Percentiles rank a stretch among this genome's conserved stretches.
Evolutionary conservation across 2,329 filamentous ascomycete genomes (phyloP).

Genomic region (Trichothecium sympodiale): DNA sequence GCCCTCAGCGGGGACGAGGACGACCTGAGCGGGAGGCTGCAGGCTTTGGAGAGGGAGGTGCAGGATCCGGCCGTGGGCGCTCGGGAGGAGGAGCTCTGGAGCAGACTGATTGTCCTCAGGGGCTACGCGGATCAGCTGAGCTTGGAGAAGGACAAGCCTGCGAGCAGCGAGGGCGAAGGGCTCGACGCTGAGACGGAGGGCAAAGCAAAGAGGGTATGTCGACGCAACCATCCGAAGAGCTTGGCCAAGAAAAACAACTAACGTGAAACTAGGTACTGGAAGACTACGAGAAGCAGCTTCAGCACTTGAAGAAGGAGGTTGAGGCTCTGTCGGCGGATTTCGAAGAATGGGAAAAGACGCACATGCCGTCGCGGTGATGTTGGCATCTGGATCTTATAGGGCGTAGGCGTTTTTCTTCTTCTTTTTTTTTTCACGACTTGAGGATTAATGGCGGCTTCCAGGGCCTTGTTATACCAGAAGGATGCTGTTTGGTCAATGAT

Average conservation of each 20-base stretch:
- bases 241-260: too few relatives aligned
- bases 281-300: constrained; percentile 71
- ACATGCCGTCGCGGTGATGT: constrained; percentile 11
- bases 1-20: constrained; percentile 72
- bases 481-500: background rate
- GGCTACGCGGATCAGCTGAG: constrained; percentile 63
- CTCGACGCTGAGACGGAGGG: constrained; percentile 60
- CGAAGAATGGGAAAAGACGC: constrained; percentile 42
- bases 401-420: constrained; percentile 6
- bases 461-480: background rate
- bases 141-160: constrained; percentile 61
- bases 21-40: constrained; percentile 60
- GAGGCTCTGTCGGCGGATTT: constrained; percentile 51
- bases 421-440: too few relatives aligned
- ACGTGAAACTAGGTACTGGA: constrained; percentile 50
- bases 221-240: background rate
- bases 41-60: constrained; percentile 56
- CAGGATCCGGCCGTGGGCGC: constrained; percentile 66
- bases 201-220: constrained; percentile 61
- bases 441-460: background rate
- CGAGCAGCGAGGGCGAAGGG: constrained; percentile 40
- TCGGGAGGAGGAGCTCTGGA: constrained; percentile 77
- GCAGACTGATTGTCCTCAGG: constrained; percentile 62
- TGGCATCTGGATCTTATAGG: background rate
- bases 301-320: constrained; percentile 63